Evolutionary conservation across 2,329 filamentous ascomycete genomes (phyloP), one percentile per base, ranked within the genome.

Genomic region (Claviceps fusiformis): DNA sequence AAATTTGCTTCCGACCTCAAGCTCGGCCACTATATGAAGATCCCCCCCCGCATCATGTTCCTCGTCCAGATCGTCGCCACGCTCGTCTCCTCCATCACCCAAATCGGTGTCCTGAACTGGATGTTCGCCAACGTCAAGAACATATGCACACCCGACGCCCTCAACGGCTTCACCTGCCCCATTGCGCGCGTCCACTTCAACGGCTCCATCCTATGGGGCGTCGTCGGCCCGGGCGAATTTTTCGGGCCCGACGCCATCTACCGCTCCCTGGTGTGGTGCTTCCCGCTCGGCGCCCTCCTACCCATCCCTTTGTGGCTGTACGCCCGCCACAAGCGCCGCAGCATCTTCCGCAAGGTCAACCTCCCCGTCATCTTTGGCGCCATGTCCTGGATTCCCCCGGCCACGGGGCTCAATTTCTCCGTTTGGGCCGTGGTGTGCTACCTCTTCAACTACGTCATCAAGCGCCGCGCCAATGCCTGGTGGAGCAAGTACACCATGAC

Each of bases 401-500:
- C 89, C 2, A 87, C 86, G 0, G 89, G 89, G 0, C 82, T 95
- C 59, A 95, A 95, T 68, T 95, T 93, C 66, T 88, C 83, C 1
- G 86, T 92, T 47, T 95, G 89, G 88, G 87, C 85, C 0, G 71
- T 93, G 8, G 87, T 95, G 15, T 93, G 87, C 71, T 95, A 86
- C 68, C 62, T 89, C 47, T 95, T 95, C 76, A 95, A 95, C 67
- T 84, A 85, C 66, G 69, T 85, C 57, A 78, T 95, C 63, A 82
- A 84, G 65, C 80, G 80, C 41, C 76, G 85, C 27, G 85, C 81
- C 31, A 76, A 75, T 35, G 83, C 81, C 1, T 95, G 89, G 89
- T 95, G 89, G 89, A 82, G 82, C 50, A 93, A 95, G 70, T 95
- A 95, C 68, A 92, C 87, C 45, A 93, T 95, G 87, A 91, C 88